These are phyloP conservation scores for Ogataea methanolica DNA, from an alignment of 805 yeast genomes.

Conservation along the genomic window DNA sequence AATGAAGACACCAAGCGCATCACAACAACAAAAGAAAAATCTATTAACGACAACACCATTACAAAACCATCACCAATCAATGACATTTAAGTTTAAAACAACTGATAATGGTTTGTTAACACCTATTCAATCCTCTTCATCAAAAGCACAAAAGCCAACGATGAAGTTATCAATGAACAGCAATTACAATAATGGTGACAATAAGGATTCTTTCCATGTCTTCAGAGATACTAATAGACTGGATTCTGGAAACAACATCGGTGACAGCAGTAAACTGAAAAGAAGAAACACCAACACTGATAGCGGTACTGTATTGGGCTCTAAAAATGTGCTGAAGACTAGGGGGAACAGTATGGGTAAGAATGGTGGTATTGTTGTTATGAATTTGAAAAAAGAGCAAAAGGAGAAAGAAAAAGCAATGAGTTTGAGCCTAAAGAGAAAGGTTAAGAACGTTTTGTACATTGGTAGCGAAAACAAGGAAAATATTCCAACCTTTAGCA, in stretches of 20 bases:
- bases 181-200: neutral
- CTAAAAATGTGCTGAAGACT: neutral
- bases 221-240: constrained; percentile 18
- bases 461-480: constrained; percentile 2
- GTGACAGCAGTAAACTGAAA: constrained; percentile 9
- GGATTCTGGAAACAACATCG: no score
- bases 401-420: no score
- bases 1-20: constrained; percentile 12
- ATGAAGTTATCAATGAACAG: constrained; percentile 19
- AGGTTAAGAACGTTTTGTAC: neutral
- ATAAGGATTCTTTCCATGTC: constrained; percentile 12
- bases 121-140: constrained; percentile 19
- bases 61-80: constrained; percentile 2
- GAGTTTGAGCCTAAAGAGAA: neutral
- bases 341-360: neutral
- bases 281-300: neutral
- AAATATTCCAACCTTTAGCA: neutral
- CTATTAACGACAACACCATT: constrained; percentile 1
- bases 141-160: constrained; percentile 28
- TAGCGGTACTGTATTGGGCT: neutral
- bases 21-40: neutral
- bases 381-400: neutral
- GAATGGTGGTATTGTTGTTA: neutral
- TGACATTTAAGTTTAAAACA: constrained; percentile 35
- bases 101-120: constrained; percentile 28